Percentiles rank a stretch among this genome's conserved stretches.
phyloP scores from a whole-genome alignment of 257 asterid genomes.

The Oldenlandia corymbosa region DNA sequence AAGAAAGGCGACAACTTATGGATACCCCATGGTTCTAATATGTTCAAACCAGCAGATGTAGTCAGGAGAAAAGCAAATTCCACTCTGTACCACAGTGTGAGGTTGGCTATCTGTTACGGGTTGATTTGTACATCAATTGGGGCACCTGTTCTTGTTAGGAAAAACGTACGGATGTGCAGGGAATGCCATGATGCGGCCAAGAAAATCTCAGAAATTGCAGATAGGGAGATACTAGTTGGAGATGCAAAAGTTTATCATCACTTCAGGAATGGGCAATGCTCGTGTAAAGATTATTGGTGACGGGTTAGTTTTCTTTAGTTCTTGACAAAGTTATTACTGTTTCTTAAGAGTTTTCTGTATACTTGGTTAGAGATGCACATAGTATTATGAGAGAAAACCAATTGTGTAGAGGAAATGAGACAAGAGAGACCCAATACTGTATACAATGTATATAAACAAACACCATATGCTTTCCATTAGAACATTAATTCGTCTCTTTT shows the following conservation, averaged over 20 bases:
- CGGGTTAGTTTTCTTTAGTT: too few species aligned
- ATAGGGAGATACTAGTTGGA: conserved; percentile 56
- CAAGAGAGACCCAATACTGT: too few species aligned
- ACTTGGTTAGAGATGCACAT: too few species aligned
- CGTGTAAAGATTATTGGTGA: conserved; percentile 77
- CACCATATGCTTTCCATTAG: too few species aligned
- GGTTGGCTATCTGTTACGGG: conserved; percentile 57
- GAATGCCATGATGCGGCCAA: conserved; percentile 55
- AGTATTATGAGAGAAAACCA: too few species aligned
- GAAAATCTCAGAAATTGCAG: conserved; percentile 40
- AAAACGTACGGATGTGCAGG: conserved; percentile 51
- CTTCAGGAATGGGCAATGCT: conserved; percentile 50
- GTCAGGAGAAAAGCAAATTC: conserved; percentile 19
- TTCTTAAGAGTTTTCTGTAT: too few species aligned
- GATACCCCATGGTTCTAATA: conserved; percentile 4
- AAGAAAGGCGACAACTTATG: conserved; percentile 26
- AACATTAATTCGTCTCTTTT: too few species aligned
- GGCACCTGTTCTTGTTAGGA: conserved; percentile 44
- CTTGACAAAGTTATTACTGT: too few species aligned
- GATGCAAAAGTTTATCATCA: conserved; percentile 57
- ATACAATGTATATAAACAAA: too few species aligned
- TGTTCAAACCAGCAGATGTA: conserved; percentile 29
- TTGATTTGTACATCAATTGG: conserved; percentile 44
- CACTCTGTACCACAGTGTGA: conserved; percentile 46
- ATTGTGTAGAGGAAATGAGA: too few species aligned